These are phyloP conservation scores for Dujonia santamariae DNA, from an alignment of 1,139 yeast genomes.

Conservation along the genomic window DNA sequence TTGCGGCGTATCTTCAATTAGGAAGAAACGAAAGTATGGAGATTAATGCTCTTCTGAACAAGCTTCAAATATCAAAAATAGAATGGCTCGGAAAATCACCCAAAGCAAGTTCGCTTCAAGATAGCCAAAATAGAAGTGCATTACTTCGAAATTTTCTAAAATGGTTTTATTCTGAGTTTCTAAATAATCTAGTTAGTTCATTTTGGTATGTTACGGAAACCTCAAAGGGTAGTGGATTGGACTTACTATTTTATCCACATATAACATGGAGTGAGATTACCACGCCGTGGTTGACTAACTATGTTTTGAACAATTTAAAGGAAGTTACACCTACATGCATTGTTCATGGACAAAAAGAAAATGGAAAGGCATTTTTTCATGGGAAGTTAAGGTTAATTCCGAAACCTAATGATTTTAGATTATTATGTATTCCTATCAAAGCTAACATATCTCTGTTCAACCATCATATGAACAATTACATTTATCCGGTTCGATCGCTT, in stretches of 20 bases:
- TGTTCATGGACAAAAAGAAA: not conserved
- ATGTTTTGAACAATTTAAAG: constrained; percentile 15
- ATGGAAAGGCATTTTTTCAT: constrained; percentile 13
- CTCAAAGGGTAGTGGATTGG: constrained; percentile 28
- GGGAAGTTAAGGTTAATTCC: constrained; percentile 52
- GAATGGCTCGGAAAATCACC: constrained; percentile 43
- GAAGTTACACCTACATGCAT: not conserved
- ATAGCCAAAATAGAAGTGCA: constrained; percentile 25
- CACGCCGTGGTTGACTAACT: constrained; percentile 36
- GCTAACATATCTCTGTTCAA: constrained; percentile 15
- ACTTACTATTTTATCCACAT: constrained; percentile 52
- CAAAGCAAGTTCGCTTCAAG: constrained; percentile 31
- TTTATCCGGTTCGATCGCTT: constrained; percentile 22
- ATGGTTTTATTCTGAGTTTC: constrained; percentile 56
- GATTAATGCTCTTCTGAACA: constrained; percentile 20
- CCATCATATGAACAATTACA: constrained; percentile 15
- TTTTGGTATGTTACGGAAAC: constrained; percentile 71
- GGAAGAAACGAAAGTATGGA: constrained; percentile 29
- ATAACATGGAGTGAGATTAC: constrained; percentile 53
- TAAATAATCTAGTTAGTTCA: constrained; percentile 46
- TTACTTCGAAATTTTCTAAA: constrained; percentile 40
- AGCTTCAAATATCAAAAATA: constrained; percentile 37
- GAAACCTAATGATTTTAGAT: constrained; percentile 52
- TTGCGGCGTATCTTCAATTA: constrained; percentile 39
- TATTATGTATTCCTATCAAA: constrained; percentile 56